Conservation (phyloP, 371 early-diverging fungal genomes). For the Umbelopsis sp. region DNA sequence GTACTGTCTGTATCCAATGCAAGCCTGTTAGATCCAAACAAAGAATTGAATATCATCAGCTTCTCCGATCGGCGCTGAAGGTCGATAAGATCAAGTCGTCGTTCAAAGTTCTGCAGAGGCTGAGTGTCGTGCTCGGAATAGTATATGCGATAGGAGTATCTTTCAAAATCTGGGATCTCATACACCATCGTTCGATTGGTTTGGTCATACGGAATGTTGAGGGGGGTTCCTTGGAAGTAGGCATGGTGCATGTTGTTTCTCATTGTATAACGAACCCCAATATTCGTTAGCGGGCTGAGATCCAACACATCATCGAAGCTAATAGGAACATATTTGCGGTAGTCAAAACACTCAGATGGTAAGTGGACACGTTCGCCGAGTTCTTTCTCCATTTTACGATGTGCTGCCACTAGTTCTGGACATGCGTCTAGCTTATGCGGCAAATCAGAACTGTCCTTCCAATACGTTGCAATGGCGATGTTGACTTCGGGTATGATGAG, state of each 20-base stretch:
- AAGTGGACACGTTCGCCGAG: neutral
- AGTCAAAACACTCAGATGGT: conserved; percentile 37
- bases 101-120: conserved; percentile 27
- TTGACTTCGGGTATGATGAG: conserved; percentile 44
- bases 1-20: conserved; percentile 28
- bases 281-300: conserved; percentile 20
- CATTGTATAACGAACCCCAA: conserved; percentile 27
- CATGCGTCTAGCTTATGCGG: conserved; percentile 19
- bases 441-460: conserved; percentile 31
- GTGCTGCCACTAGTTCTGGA: conserved; percentile 25
- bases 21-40: conserved; percentile 44
- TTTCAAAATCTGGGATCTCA: conserved; percentile 34
- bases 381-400: neutral
- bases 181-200: conserved; percentile 23
- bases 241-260: conserved; percentile 29
- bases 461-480: conserved; percentile 39
- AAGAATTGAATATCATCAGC: conserved; percentile 49
- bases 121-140: conserved; percentile 31
- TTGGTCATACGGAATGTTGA: conserved; percentile 17
- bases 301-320: conserved; percentile 45
- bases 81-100: conserved; percentile 40
- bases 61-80: conserved; percentile 37
- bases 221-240: conserved; percentile 25
- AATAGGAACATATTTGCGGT: conserved; percentile 41
- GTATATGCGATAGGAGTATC: conserved; percentile 54